Base-by-base conservation (phyloP, 225 moss, liverwort and hornwort species). In the Bryum argenteum region DNA sequence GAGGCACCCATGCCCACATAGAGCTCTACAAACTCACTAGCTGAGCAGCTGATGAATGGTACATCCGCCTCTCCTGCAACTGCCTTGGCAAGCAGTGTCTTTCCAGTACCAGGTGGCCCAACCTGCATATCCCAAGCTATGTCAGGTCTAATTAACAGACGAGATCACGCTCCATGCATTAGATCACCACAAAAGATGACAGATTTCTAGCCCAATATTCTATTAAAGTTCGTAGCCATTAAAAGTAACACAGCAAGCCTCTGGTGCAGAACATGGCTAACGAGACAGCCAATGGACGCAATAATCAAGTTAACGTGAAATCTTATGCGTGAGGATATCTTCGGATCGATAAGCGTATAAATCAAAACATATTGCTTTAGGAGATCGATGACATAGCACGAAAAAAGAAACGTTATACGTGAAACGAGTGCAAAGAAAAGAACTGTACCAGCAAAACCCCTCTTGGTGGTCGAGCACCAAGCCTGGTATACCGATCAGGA, bases 1-100 rank as follows among this genome's bases (percentile, higher is more conserved):
- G 95, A 96, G 75, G 95, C 95, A 73, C 95, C 95, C 95, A 96
- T 96, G 52, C 95, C 95, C 26, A 96, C 93, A 71, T 96, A 96
- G 52, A 96, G 79, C 85, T 96, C 95, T 41, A 96, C 95, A 84
- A 95, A 96, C 67, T 96, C 95, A 85, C 96, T 96, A 66, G 93
- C 96, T 75, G 93, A 93, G 77, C 96, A 96, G 81, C 93, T 93
- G 53, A 96, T 90, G 71, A 96, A 96, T n/a, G 96, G 93, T 47
- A 96, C 96, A 77, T 93, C 96, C 59, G 96, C 95, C 84, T 96
- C 95, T 65, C 95, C 95, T 71, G 95, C 95, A 51, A 96, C 95
- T 52, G 95, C 95, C 81, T 93, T 93, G n/a, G 96, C 96, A 77
- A 96, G 93, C 61, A 96, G 74, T 28, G 96, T 96, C 78, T 96